Conservation (phyloP, 345 rosid genomes). For the Bruguiera sexangula region DNA sequence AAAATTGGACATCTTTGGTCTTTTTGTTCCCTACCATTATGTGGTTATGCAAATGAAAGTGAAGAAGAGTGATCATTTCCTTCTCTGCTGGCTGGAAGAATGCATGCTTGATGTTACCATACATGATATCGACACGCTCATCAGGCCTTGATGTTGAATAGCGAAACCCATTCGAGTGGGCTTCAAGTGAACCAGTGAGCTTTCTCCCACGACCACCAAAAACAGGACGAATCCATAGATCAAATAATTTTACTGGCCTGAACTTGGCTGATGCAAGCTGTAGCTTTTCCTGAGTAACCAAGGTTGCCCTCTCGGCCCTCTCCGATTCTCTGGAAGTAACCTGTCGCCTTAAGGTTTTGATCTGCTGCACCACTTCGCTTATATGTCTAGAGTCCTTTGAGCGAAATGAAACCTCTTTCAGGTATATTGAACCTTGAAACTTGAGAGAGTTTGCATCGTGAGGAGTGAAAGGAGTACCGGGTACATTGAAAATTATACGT, state of each 20-base stretch:
- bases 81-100: slow-evolving; percentile 95
- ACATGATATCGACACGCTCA: slow-evolving; percentile 84
- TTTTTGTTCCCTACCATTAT: slow-evolving; percentile 93
- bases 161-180: slow-evolving; percentile 78
- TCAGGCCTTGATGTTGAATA: slow-evolving; percentile 74
- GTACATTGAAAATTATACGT: slow-evolving; percentile 75
- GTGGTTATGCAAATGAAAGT: slow-evolving; percentile 90
- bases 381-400: slow-evolving; percentile 90
- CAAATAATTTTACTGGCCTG: slow-evolving; percentile 76
- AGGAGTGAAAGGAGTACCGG: slow-evolving; percentile 81
- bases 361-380: slow-evolving; percentile 76
- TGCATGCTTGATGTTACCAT: slow-evolving; percentile 79
- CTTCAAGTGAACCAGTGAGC: slow-evolving; percentile 81
- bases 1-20: slow-evolving; percentile 94
- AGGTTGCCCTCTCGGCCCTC: slow-evolving; percentile 85
- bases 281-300: slow-evolving; percentile 86
- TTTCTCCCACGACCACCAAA: slow-evolving; percentile 93
- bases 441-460: slow-evolving; percentile 69
- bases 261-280: slow-evolving; percentile 63
- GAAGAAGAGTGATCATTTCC: slow-evolving; percentile 84
- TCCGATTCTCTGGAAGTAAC: slow-evolving; percentile 86
- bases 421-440: slow-evolving; percentile 66
- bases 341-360: slow-evolving; percentile 75
- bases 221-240: slow-evolving; percentile 82
- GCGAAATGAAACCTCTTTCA: slow-evolving; percentile 84